Base-by-base conservation (phyloP, 2,329 filamentous ascomycete species). In the Fusarium circinatum region DNA sequence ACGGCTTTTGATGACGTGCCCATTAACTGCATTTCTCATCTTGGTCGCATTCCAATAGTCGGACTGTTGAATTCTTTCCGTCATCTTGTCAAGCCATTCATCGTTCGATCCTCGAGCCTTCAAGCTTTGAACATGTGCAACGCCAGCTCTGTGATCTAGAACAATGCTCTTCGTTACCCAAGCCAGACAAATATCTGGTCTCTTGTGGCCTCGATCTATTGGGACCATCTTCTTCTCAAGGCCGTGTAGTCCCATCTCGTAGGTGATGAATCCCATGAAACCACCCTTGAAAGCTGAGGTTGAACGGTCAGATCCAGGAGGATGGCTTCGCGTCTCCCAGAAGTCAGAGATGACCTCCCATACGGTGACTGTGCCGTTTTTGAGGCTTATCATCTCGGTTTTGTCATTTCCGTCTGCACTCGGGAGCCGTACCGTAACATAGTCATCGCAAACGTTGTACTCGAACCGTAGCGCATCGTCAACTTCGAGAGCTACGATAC, bases 211-310 rank as follows among this genome's bases (percentile, higher is more conserved):
- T 17, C 81, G 74, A 8, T 76, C 58, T 3, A 66, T 70, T 1
- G 79, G 63, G 1, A 82, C 75, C 32, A 78, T 69, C 1, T 77
- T 79, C 10, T 79, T 76, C 44, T 79, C 82, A 10, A 83, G 70
- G 0, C 79, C 79, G 34, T 80, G 76, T 3, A 97, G 84, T 0
- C 94, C 94, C 79, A 95, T 90, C 80, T 98, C 95, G 69, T 98
- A 97, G 0, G 93, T 94, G 57, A 94, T 88, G 77, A 92, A 97
- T 0, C 95, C 95, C 83, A 97, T 90, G 67, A 97, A 91, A 0
- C 95, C 95, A 58, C 94, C 95, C 82, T 93, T 90, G 79, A 97
- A 98, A 0, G 93, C 89, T 1, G 75, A 76, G 6, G 32, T 42
- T 24, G 75, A 70, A 17, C 66, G 56, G 18, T 51, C 49, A 24